Percentiles rank a stretch among this genome's conserved stretches.
Conservation (phyloP, 345 rosid genomes). For the Salix suchowensis region DNA sequence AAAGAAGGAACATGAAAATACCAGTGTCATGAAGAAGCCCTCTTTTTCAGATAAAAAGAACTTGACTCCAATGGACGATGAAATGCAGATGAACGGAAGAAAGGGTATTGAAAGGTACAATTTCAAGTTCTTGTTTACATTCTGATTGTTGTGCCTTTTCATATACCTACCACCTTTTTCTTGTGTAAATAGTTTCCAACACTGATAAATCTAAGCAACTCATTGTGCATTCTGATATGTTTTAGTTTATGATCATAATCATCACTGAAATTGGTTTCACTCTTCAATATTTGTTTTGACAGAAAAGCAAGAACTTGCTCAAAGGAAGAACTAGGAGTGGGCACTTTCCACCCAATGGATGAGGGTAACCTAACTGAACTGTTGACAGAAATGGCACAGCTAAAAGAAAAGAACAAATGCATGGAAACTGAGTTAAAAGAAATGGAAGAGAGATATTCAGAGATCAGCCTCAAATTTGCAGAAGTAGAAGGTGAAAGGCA, state of each 20-base stretch:
- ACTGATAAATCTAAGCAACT: not conserved
- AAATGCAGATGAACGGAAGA: slow-evolving; percentile 6
- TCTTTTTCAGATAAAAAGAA: slow-evolving; percentile 5
- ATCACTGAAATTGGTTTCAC: slow-evolving; percentile 1
- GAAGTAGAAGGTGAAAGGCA: slow-evolving; percentile 97
- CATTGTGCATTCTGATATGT: not conserved
- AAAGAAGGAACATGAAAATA: slow-evolving; percentile 47
- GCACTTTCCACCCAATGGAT: slow-evolving; percentile 17
- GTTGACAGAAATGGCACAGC: slow-evolving; percentile 8
- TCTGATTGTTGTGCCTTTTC: slow-evolving; percentile 7
- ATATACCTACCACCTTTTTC: not conserved
- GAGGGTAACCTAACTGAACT: slow-evolving; percentile 35
- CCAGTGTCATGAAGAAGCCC: slow-evolving; percentile 6
- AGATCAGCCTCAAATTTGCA: slow-evolving; percentile 86
- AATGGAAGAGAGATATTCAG: slow-evolving; percentile 90
- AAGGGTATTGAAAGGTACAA: slow-evolving; percentile 32
- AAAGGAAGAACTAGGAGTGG: slow-evolving; percentile 18
- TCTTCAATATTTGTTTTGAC: not conserved
- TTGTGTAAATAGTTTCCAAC: not conserved
- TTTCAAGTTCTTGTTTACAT: slow-evolving; percentile 6
- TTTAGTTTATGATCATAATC: not conserved
- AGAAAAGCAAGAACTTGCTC: slow-evolving; percentile 36
- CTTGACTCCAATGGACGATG: slow-evolving; percentile 2
- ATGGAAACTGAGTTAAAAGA: slow-evolving; percentile 90
- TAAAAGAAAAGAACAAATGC: slow-evolving; percentile 59